Evolutionary conservation across 2,329 filamentous ascomycete genomes (phyloP).

Genomic region (Colletotrichum ledebouriae): DNA sequence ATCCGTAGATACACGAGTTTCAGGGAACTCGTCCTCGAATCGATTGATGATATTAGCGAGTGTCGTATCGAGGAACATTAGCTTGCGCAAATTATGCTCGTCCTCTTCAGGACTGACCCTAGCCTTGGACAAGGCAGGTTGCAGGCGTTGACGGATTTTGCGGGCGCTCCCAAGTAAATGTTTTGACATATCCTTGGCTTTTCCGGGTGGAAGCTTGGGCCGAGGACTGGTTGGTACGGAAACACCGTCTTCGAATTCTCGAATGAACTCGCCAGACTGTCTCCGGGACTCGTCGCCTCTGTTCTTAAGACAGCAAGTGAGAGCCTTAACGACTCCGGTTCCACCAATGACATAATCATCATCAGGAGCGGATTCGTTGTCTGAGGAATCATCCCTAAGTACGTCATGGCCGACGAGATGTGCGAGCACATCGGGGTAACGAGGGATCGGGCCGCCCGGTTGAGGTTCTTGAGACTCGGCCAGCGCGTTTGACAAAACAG

Average conservation of each 20-base stretch:
- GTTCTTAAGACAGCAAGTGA: conserved; percentile 91
- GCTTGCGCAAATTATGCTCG: conserved; percentile 79
- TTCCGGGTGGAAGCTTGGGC: conserved; percentile 63
- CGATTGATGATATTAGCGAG: conserved; percentile 92
- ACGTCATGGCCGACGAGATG: conserved; percentile 84
- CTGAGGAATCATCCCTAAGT: conserved; percentile 65
- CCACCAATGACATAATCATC: conserved; percentile 97
- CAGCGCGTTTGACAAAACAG: conserved; percentile 56
- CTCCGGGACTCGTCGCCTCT: conserved; percentile 74
- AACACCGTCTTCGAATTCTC: conserved; percentile 65
- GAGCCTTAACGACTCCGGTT: conserved; percentile 93
- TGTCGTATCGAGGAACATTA: conserved; percentile 90
- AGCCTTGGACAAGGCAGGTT: conserved; percentile 84
- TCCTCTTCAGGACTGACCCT: conserved; percentile 78
- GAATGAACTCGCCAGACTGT: conserved; percentile 65
- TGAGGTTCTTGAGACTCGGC: conserved; percentile 51
- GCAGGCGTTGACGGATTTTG: conserved; percentile 86
- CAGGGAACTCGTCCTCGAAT: conserved; percentile 96
- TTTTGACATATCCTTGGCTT: conserved; percentile 93
- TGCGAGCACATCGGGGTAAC: conserved; percentile 84
- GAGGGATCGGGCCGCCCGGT: conserved; percentile 49
- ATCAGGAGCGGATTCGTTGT: conserved; percentile 80
- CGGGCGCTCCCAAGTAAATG: conserved; percentile 88
- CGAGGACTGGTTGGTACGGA: conserved; percentile 52
- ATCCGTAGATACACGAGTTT: conserved; percentile 72